Conservation (phyloP, 345 rosid genomes). For the Lenwebbia sp. region DNA sequence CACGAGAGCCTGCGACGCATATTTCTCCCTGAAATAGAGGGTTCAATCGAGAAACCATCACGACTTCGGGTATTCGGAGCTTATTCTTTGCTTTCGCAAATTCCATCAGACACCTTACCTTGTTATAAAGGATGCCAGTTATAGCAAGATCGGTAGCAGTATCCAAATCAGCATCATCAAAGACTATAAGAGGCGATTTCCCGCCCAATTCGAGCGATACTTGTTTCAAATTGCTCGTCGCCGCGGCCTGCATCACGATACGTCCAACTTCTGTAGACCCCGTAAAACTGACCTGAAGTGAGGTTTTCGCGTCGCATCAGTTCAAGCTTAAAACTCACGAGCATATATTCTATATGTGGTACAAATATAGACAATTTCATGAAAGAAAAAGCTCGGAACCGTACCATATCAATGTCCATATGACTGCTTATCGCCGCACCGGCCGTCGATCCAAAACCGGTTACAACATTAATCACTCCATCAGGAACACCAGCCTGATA, state of each 20-base stretch:
- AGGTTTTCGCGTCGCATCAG: background rate
- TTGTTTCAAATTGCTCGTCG: conserved; percentile 57
- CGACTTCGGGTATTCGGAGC: background rate
- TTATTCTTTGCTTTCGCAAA: background rate
- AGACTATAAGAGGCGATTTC: conserved; percentile 72
- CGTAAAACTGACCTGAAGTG: conserved; percentile 56
- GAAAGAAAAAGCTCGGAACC: background rate
- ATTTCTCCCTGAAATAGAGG: conserved; percentile 46
- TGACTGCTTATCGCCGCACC: conserved; percentile 76
- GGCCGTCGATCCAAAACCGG: conserved; percentile 68
- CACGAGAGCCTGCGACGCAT: conserved; percentile 68
- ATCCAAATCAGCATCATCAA: conserved; percentile 63
- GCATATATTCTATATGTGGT: background rate
- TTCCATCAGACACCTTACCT: conserved; percentile 9
- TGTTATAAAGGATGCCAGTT: conserved; percentile 29
- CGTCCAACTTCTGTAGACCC: conserved; percentile 80
- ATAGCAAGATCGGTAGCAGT: conserved; percentile 47
- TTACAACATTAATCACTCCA: conserved; percentile 72
- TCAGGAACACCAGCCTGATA: conserved; percentile 76
- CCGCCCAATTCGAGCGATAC: conserved; percentile 76
- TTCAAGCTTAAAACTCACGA: background rate
- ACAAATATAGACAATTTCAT: background rate
- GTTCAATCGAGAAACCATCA: background rate
- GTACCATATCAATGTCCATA: conserved; percentile 74
- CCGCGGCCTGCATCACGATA: conserved; percentile 59